A percentile compares a stretch with the other conserved stretches of the same genome.
These are phyloP conservation scores for Obba rivulosa DNA, from an alignment of 768 basidiomycete species.

Conservation along the genomic window DNA sequence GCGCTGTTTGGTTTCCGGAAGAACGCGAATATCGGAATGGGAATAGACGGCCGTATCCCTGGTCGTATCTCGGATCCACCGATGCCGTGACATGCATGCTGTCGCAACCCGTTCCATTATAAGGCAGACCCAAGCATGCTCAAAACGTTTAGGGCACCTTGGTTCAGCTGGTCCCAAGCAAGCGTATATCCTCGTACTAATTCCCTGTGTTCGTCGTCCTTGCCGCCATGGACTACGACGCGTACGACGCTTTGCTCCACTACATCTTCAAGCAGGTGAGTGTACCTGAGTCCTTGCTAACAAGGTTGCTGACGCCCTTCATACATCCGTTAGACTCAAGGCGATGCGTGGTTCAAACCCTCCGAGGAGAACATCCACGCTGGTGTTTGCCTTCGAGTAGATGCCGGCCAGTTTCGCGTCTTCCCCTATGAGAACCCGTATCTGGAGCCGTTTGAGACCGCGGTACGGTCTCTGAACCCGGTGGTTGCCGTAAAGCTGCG, in stretches of 20 bases:
- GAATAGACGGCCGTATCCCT: too few species aligned
- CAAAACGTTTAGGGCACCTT: too few species aligned
- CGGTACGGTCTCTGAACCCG: constrained; percentile 70
- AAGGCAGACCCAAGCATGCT: too few species aligned
- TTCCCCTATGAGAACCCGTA: constrained; percentile 85
- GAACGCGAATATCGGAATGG: too few species aligned
- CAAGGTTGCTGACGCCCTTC: too few species aligned
- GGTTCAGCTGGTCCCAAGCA: too few species aligned
- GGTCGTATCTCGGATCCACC: too few species aligned
- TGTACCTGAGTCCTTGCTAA: constrained; percentile 1
- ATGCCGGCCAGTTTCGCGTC: constrained; percentile 64
- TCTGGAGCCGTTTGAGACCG: constrained; percentile 78
- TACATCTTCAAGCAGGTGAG: constrained; percentile 72
- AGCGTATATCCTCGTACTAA: too few species aligned
- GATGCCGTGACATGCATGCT: too few species aligned
- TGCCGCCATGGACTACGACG: constrained; percentile 67
- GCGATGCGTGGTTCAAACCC: constrained; percentile 84
- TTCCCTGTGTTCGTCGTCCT: too few species aligned
- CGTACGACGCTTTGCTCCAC: constrained; percentile 74
- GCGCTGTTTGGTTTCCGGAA: too few species aligned
- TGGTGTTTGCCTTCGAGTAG: constrained; percentile 71
- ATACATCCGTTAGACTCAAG: constrained; percentile 54
- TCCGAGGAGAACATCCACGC: constrained; percentile 77
- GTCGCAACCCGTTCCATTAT: too few species aligned
- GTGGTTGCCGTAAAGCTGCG: constrained; percentile 80